Evolutionary conservation across 768 basidiomycete genomes (phyloP), one percentile per base, ranked within the genome.

Genomic region (Austroboletus festivus): DNA sequence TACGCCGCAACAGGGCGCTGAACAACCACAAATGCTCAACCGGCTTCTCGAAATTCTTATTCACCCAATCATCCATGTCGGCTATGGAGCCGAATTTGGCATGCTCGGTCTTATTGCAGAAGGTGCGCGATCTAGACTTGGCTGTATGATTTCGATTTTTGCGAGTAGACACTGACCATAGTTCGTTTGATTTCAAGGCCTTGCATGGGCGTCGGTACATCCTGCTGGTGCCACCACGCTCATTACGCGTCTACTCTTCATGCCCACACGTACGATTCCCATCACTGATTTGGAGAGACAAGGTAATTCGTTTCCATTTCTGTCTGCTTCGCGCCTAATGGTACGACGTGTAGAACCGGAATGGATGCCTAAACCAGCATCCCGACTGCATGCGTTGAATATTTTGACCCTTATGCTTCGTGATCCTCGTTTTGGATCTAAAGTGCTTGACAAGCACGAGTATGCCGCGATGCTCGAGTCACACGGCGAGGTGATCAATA

Each of bases 61-160:
- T 2, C 86, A 89, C 51, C 81, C 85, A 0, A 53, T 86, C 47
- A 86, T 88, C 33, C 82, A 86, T 56, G 53, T 69, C 4, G 85
- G 82, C 4, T 79, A 80, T 58, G 86, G 83, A 2, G 63, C 75
- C 8, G 86, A 87, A 58, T 86, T 87, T 49, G 75, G 75, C 13
- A 44, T 86, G 28, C 76, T 75, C 11, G 85, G 84, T 2, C 71
- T 85, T 52, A 66, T 82, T 3, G 79, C 78, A 3, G 85, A 88
- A 71, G 84, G 85, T 82, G 23, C 10, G 42, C 42, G 5, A 16
- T 35, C 20, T 4, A 4, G 5, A 19, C n/a, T n/a, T n/a, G n/a
- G n/a, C n/a, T n/a, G n/a, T n/a, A n/a, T n/a, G n/a, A n/a, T n/a
- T n/a, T n/a, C n/a, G n/a, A n/a, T n/a, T n/a, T n/a, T n/a, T n/a